phyloP scores from a whole-genome alignment of 1,284 basidiomycete genomes.

The Tilletia setariae region DNA sequence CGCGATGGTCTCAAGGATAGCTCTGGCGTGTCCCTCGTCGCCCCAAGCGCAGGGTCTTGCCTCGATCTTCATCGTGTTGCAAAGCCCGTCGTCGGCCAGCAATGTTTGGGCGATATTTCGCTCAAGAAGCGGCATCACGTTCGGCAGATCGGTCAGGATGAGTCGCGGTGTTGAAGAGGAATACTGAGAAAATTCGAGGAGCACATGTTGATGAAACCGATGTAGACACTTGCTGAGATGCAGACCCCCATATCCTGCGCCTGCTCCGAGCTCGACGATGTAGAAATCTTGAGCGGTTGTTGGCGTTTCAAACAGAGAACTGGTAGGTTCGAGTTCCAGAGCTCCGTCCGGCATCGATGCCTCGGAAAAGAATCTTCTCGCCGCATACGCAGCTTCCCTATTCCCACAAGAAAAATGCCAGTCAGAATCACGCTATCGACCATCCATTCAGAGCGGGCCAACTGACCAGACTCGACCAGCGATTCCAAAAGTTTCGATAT shows the following conservation, averaged over 20 bases:
- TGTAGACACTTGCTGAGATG: slow-evolving; percentile 37
- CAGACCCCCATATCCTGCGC: slow-evolving; percentile 47
- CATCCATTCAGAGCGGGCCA: neutral
- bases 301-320: slow-evolving; percentile 28
- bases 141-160: slow-evolving; percentile 47
- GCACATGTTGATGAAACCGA: neutral
- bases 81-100: neutral
- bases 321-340: slow-evolving; percentile 45
- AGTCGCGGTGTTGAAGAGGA: slow-evolving; percentile 16
- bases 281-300: slow-evolving; percentile 15
- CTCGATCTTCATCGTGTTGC: slow-evolving; percentile 13
- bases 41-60: slow-evolving; percentile 45
- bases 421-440: neutral
- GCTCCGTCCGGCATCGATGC: neutral
- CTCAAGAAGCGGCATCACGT: slow-evolving; percentile 45
- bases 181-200: neutral
- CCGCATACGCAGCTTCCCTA: slow-evolving; percentile 47
- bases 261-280: slow-evolving; percentile 48
- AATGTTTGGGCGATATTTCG: slow-evolving; percentile 36
- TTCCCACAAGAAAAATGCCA: neutral
- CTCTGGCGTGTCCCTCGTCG: slow-evolving; percentile 24
- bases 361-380: slow-evolving; percentile 35
- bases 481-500: slow-evolving; percentile 49
- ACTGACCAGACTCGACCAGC: slow-evolving; percentile 47
- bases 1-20: slow-evolving; percentile 15